Evolutionary conservation across 1,284 basidiomycete species (phyloP), one percentile per base, ranked within the genome.

Genomic region (Amylostereum areolatum): DNA sequence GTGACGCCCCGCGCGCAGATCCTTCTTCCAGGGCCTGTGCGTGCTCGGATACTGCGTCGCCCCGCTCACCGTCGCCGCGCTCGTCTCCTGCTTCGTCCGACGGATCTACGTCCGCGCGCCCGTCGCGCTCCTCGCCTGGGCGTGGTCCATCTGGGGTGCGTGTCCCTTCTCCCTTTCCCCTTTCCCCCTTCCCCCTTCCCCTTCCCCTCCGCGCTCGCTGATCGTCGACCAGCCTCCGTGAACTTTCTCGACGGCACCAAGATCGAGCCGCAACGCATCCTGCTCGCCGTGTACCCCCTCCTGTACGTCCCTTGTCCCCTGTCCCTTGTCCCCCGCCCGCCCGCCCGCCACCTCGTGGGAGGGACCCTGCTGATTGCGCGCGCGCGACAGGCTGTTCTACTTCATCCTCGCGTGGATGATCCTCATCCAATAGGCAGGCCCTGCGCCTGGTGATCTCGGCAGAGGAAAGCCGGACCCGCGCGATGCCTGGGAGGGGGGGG

Each of bases 381-480:
- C 25, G 37, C 12, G 11, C 25, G 33, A 2, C 57, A 91, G 89
- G 35, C 68, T 91, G 37, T 91, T 91, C 62, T 91, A 91, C 61
- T 91, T 90, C 65, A 79, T 91, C 56, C 68, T 95, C 32, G 89
- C 91, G 10, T 94, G 92, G 92, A 94, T 95, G 92, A 93, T 95
- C 57, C 75, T 95, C 60, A 94, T 95, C 57, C 89, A 92, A 56
- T 69, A 63, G 28, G 34, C 43, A 32, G 18, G 18, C 18, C 18
- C 18, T 18, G 18, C 18, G 18, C 18, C 18, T 18, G 18, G 18
- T 18, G 18, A 18, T 18, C 18, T 18, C 18, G 18, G 18, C 18
- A 18, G 18, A 18, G 18, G 18, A 18, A 18, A 18, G 18, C 18
- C 18, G 18, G 18, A 18, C 18, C 18, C 18, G 18, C 18, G 18